A percentile compares a stretch with the other conserved stretches of the same genome.
Conservation (phyloP, 2,329 filamentous ascomycete species). For the Monosporascus sp. region DNA sequence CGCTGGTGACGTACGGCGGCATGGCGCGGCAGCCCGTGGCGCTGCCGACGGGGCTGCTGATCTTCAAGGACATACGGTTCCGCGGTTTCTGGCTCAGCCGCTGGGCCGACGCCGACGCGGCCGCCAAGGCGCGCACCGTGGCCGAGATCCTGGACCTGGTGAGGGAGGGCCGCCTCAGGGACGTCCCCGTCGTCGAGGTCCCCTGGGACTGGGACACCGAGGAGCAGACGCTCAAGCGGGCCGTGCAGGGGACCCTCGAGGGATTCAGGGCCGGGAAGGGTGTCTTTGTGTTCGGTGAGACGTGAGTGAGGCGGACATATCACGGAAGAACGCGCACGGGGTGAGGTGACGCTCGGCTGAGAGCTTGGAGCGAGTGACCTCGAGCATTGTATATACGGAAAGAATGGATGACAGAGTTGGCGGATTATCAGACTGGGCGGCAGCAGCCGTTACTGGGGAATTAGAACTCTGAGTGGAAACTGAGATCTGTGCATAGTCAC, state of each 20-base stretch:
- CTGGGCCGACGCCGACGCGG: slow-evolving; percentile 74
- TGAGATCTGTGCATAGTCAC: too few species aligned
- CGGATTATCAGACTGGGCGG: too few species aligned
- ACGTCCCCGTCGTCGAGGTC: slow-evolving; percentile 77
- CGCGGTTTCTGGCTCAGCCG: slow-evolving; percentile 91
- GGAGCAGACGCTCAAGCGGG: slow-evolving; percentile 60
- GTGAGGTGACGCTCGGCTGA: background rate
- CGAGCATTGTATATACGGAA: too few species aligned
- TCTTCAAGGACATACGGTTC: slow-evolving; percentile 88
- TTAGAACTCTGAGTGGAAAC: too few species aligned
- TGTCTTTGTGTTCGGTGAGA: slow-evolving; percentile 73
- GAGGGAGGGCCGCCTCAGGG: slow-evolving; percentile 70
- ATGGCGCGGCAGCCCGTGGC: slow-evolving; percentile 86
- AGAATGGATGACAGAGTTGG: too few species aligned
- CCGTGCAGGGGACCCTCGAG: slow-evolving; percentile 75
- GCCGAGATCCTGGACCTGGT: slow-evolving; percentile 76
- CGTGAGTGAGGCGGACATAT: slow-evolving; percentile 27
- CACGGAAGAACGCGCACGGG: background rate
- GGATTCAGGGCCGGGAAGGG: slow-evolving; percentile 87
- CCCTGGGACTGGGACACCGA: slow-evolving; percentile 80
- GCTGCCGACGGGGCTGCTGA: slow-evolving; percentile 77
- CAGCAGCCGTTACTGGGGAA: too few species aligned
- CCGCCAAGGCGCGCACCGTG: slow-evolving; percentile 74
- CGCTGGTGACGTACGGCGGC: slow-evolving; percentile 89
- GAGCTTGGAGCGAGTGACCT: background rate